Base-by-base conservation (phyloP, 805 yeast genomes). In the Metschnikowia arizonensis region DNA sequence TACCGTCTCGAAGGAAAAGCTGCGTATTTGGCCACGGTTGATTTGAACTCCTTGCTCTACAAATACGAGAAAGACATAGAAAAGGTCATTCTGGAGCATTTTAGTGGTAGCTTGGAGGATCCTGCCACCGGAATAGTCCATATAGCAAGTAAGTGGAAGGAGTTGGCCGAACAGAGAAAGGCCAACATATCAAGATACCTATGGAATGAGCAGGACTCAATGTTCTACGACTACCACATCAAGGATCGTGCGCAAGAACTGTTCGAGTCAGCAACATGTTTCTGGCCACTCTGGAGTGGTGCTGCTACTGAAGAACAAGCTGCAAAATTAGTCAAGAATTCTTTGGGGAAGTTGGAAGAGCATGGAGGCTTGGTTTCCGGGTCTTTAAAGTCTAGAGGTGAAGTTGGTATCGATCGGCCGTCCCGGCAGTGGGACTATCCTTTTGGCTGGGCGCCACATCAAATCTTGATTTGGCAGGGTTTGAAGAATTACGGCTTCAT, bases 401-500 rank as follows among this genome's bases (percentile, higher is more conserved):
- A 74, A 21, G 67, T 87, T 30, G 79, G 83, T 1, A 64, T 85
- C 14, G 73, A 78, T 34, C 72, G 88, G 57, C 97, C 95, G n/a
- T 79, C 84, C 10, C 74, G 98, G 63, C 99, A 91, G 66, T 91
- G 99, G 99, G 99, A 91, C 63, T 93, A 84, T 63, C 99, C 99
- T 2, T 88, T 71, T 59, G 98, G 98, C 1, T 91, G 99, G 99
- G 97, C 98, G 0, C 98, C 99, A 3, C 98, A 93, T 62, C 99
- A 91, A 65, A 87, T 91, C 14, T 63, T 91, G 44, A 91, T 96
- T 1, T 91, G 99, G 99, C 78, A 77, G 36, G 98, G 97, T 0
- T 72, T 91, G 28, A 56, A 63, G 24, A 77, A 81, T 43, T 93
- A 91, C 61, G 93, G 90, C 0, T 86, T 73, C 59, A 63, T 62